These are phyloP conservation scores for Melanopsichium pennsylvanicum DNA, from an alignment of 1,284 basidiomycete species.

Conservation along the genomic window DNA sequence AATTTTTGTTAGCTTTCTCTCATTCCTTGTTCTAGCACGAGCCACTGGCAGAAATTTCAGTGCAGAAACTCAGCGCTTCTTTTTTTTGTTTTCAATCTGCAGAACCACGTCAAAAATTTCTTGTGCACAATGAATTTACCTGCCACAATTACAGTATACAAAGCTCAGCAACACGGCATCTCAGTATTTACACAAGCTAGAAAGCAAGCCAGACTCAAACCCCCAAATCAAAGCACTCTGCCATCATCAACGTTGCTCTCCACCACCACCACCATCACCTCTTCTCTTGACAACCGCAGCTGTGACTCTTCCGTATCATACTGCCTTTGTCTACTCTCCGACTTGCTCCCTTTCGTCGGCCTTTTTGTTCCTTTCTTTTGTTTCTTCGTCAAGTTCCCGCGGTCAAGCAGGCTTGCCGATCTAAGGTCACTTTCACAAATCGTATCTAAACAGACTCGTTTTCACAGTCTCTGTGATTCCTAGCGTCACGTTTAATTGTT, in stretches of 20 bases:
- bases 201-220: neutral
- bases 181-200: neutral
- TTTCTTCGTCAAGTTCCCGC: neutral
- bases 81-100: neutral
- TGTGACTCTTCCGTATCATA: conserved; percentile 17
- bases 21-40: conserved; percentile 5
- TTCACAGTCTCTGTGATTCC: neutral
- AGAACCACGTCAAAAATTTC: neutral
- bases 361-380: conserved; percentile 4
- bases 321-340: conserved; percentile 4
- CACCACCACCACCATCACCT: conserved; percentile 15
- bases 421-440: conserved; percentile 3
- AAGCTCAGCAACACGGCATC: too few species aligned
- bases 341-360: conserved; percentile 4
- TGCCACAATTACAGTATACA: too few species aligned
- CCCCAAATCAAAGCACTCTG: neutral
- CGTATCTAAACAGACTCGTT: neutral
- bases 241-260: conserved; percentile 5
- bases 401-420: conserved; percentile 41
- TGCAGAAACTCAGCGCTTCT: conserved; percentile 1
- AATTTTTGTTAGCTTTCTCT: neutral
- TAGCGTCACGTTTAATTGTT: conserved; percentile 18
- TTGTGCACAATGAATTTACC: neutral
- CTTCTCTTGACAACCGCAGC: conserved; percentile 13
- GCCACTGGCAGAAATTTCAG: conserved; percentile 1